phyloP scores from a whole-genome alignment of 106 monocot genomes.

The Apostasia shenzhenica region DNA sequence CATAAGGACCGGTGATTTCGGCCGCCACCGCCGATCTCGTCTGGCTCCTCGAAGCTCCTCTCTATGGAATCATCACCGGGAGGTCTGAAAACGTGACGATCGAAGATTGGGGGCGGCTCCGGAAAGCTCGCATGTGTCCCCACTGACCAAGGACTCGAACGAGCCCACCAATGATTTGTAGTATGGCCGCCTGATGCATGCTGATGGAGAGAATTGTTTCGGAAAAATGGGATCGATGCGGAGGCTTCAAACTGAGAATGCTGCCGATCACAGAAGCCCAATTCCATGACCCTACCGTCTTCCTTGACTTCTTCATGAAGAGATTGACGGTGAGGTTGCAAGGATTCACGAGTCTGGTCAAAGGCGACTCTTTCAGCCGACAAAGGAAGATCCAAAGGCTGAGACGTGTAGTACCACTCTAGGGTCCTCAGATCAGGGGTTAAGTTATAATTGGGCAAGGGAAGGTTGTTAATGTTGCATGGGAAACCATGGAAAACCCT shows the following conservation, averaged over 20 bases:
- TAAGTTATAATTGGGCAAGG: conserved; percentile 7
- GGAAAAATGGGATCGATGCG: conserved; percentile 42
- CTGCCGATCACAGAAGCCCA: conserved; percentile 16
- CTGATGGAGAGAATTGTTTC: conserved; percentile 8
- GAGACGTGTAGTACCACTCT: conserved; percentile 62
- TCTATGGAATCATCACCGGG: conserved; percentile 28
- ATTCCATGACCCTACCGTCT: conserved; percentile 19
- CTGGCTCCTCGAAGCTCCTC: conserved; percentile 17
- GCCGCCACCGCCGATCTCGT: conserved; percentile 3
- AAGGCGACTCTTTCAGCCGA: background rate
- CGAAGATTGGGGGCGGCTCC: conserved; percentile 46
- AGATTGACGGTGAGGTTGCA: background rate
- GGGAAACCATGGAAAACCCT: conserved; percentile 17
- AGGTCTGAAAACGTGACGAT: conserved; percentile 12
- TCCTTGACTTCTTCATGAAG: conserved; percentile 14
- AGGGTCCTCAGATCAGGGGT: conserved; percentile 42
- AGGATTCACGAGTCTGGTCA: conserved; percentile 1
- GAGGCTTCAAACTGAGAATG: conserved; percentile 50
- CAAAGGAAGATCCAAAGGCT: conserved; percentile 4
- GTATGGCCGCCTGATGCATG: conserved; percentile 3
- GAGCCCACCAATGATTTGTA: conserved; percentile 52
- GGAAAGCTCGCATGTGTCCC: conserved; percentile 37
- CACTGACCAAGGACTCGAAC: conserved; percentile 3
- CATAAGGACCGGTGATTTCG: conserved; percentile 12
- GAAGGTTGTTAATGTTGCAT: conserved; percentile 1